phyloP scores from a whole-genome alignment of 371 early-diverging fungal genomes.

The Rhizopus stolonifer region DNA sequence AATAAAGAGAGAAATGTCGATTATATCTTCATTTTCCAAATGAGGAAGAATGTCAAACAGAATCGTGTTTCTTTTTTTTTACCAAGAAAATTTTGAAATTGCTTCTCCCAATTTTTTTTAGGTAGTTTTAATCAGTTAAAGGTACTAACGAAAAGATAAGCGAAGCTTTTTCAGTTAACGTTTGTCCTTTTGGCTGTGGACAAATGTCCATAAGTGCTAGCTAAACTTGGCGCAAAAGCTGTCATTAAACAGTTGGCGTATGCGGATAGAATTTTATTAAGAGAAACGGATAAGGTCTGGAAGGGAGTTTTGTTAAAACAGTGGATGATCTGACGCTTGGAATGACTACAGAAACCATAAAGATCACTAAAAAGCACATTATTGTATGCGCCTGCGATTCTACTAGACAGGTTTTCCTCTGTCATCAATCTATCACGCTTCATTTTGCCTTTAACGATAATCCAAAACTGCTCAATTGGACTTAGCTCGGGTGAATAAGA shows the following conservation, averaged over 20 bases:
- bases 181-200: conserved; percentile 5
- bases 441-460: conserved; percentile 8
- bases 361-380: conserved; percentile 9
- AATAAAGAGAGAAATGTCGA: no score
- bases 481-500: conserved; percentile 10
- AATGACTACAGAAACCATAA: conserved; percentile 10
- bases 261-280: background rate
- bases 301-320: conserved; percentile 2
- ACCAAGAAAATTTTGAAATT: no score
- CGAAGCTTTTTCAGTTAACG: no score
- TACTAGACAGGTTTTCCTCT: conserved; percentile 10
- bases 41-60: no score
- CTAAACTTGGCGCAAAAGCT: conserved; percentile 6
- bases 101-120: no score
- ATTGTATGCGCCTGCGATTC: conserved; percentile 13
- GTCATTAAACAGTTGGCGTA: background rate
- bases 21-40: no score
- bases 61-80: no score
- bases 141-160: no score
- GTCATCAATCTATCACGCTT: conserved; percentile 9
- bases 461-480: conserved; percentile 10
- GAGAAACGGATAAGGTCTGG: background rate
- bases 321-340: conserved; percentile 11
- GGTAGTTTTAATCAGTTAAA: no score
- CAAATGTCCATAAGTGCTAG: no score